Conservation (phyloP, 2,329 filamentous ascomycete genomes). For the Knoxdaviesia capensis region DNA sequence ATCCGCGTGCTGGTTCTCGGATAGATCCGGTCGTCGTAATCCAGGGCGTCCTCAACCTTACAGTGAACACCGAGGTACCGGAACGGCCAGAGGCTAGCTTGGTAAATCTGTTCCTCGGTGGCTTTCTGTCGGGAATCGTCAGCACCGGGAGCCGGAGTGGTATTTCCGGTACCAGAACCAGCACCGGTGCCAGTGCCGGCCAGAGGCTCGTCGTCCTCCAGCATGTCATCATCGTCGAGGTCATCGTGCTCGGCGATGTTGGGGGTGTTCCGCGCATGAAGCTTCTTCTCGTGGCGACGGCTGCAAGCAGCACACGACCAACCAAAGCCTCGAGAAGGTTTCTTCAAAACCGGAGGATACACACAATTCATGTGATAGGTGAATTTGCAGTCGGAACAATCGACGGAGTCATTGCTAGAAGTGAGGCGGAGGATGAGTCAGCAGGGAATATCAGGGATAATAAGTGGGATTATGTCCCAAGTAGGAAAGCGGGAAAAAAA, state of each 20-base stretch:
- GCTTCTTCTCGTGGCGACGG: conserved; percentile 78
- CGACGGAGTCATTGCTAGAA: conserved; percentile 72
- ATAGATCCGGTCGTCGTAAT: conserved; percentile 95
- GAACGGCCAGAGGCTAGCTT: conserved; percentile 91
- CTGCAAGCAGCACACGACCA: conserved; percentile 97
- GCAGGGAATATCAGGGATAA: neutral
- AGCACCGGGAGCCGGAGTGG: conserved; percentile 23
- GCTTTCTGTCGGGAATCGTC: conserved; percentile 31
- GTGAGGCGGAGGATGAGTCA: conserved; percentile 1
- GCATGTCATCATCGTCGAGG: conserved; percentile 39
- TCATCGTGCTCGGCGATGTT: conserved; percentile 49
- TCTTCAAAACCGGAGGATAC: conserved; percentile 75
- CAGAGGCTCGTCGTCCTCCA: conserved; percentile 52
- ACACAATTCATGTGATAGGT: conserved; percentile 99
- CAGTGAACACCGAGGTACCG: conserved; percentile 92
- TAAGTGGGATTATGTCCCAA: neutral
- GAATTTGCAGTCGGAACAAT: conserved; percentile 84
- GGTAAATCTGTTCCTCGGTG: conserved; percentile 75
- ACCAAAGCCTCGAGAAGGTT: conserved; percentile 89
- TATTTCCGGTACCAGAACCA: conserved; percentile 15
- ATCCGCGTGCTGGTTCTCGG: conserved; percentile 84
- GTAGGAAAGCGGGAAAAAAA: neutral
- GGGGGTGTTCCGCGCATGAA: conserved; percentile 78
- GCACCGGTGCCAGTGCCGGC: conserved; percentile 32
- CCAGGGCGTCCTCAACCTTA: conserved; percentile 81